Evolutionary conservation across 805 yeast genomes (phyloP), one percentile per base, ranked within the genome.

Genomic region (Ogataea glucozyma): DNA sequence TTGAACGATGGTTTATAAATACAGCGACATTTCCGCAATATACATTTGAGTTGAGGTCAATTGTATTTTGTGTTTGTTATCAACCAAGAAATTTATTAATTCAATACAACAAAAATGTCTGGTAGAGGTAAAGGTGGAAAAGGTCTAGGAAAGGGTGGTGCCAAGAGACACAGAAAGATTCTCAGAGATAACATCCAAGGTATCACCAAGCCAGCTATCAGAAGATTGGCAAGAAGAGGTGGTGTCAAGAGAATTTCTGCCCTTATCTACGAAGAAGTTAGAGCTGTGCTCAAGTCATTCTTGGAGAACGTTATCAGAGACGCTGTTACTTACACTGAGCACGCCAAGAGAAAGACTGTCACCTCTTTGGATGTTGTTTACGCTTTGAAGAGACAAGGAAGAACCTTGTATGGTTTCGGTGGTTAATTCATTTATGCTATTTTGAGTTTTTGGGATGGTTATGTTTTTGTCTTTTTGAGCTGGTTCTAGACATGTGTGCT

Each of bases 61-160:
- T 22, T 33, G 7, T 14, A 34, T 23, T 13, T 17, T 12, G 10
- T 23, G 22, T 9, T 14, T 4, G 7, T 16, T 20, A 21, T 14
- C 10, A 23, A 21, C 21, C 22, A 11, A 22, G 11, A 23, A 34
- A 34, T n/a, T 23, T 13, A 34, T 24, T 12, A 13, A 23, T 19
- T 31, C 10, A 16, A 16, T n/a, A 30, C 32, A 30, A 17, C 23
- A 31, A 78, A 55, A 68, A 89, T 89, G 97, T 88, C 97, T 70
- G 97, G 98, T 72, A 90, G 97, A 83, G 99, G 99, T 69, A 91
- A 93, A 88, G 98, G 98, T 70, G 99, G 98, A 70, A 93, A 93
- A 87, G 99, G 99, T 78, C 82, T 93, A 65, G 99, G 99, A 69
- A 93, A 93, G 79, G 98, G 97, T 78, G 99, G 99, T 79, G 99